Conservation (phyloP, 78 protist genomes). For the Polysphondylium violaceum region DNA sequence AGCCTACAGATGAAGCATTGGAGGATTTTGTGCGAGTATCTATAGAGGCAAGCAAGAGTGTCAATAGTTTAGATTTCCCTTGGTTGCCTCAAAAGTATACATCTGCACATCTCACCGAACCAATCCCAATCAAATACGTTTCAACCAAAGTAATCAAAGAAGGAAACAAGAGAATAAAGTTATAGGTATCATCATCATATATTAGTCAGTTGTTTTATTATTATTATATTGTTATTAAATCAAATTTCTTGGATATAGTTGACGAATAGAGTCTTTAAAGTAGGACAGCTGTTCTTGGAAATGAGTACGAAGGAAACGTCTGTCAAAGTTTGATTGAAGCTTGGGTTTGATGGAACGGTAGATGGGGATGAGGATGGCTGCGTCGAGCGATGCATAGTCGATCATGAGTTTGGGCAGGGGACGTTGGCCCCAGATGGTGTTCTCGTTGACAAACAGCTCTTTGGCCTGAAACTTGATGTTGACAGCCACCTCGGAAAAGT, state of each 20-base stretch:
- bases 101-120: not conserved
- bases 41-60: not conserved
- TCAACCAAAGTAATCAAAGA: constrained; percentile 9
- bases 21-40: not conserved
- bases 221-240: constrained; percentile 14
- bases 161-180: constrained; percentile 13
- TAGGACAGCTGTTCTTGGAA: constrained; percentile 58
- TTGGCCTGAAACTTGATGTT: constrained; percentile 27
- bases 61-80: constrained; percentile 16
- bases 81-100: constrained; percentile 17
- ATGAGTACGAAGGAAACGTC: constrained; percentile 11
- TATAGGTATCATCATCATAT: not conserved
- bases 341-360: constrained; percentile 8
- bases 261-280: constrained; percentile 51
- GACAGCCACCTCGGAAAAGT: constrained; percentile 5
- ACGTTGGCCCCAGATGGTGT: constrained; percentile 19
- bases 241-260: constrained; percentile 44
- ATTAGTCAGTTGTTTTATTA: too few relatives aligned
- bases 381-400: constrained; percentile 48
- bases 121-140: not conserved
- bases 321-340: constrained; percentile 22
- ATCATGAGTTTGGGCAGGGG: constrained; percentile 38
- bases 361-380: constrained; percentile 20
- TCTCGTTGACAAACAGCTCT: not conserved
- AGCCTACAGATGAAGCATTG: not conserved